phyloP scores from a whole-genome alignment of 2,329 filamentous ascomycete genomes.

The Fusarium solani-melongenae region DNA sequence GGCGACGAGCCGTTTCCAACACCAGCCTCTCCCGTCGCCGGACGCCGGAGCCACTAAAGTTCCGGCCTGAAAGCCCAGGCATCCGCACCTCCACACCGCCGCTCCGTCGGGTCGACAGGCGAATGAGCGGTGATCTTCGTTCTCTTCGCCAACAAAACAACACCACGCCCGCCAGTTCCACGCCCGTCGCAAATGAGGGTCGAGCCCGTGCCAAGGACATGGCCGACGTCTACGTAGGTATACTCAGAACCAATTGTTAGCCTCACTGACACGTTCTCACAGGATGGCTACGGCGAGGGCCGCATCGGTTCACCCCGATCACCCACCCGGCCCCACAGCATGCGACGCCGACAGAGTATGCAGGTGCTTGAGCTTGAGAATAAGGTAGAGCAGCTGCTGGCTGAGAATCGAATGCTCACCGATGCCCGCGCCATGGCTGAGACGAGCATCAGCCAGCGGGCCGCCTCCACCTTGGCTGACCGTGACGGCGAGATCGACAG shows the following conservation, averaged over 20 bases:
- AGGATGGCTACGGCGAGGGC: slow-evolving; percentile 96
- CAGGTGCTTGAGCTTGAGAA: slow-evolving; percentile 93
- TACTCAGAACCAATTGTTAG: not conserved
- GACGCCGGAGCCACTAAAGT: slow-evolving; percentile 64
- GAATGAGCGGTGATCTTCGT: slow-evolving; percentile 79
- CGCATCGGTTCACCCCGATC: slow-evolving; percentile 88
- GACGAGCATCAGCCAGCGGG: slow-evolving; percentile 70
- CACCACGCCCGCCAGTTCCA: slow-evolving; percentile 49
- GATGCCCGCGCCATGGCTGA: slow-evolving; percentile 79
- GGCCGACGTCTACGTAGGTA: slow-evolving; percentile 93
- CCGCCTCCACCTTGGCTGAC: slow-evolving; percentile 78
- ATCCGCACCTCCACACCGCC: slow-evolving; percentile 69
- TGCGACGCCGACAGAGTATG: slow-evolving; percentile 97
- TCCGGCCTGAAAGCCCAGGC: slow-evolving; percentile 73
- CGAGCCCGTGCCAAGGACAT: slow-evolving; percentile 86
- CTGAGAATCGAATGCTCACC: slow-evolving; percentile 84
- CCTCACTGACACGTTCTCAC: slow-evolving; percentile 28
- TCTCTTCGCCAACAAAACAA: slow-evolving; percentile 53
- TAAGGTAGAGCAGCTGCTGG: slow-evolving; percentile 83
- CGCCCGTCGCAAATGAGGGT: slow-evolving; percentile 87
- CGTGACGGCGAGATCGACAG: slow-evolving; percentile 88
- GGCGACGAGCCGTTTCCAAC: slow-evolving; percentile 63
- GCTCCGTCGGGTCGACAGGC: slow-evolving; percentile 75
- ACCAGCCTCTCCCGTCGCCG: slow-evolving; percentile 62
- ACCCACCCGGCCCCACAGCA: slow-evolving; percentile 92